Conservation (phyloP, 2,329 filamentous ascomycete genomes). For the Colletotrichum camelliae region DNA sequence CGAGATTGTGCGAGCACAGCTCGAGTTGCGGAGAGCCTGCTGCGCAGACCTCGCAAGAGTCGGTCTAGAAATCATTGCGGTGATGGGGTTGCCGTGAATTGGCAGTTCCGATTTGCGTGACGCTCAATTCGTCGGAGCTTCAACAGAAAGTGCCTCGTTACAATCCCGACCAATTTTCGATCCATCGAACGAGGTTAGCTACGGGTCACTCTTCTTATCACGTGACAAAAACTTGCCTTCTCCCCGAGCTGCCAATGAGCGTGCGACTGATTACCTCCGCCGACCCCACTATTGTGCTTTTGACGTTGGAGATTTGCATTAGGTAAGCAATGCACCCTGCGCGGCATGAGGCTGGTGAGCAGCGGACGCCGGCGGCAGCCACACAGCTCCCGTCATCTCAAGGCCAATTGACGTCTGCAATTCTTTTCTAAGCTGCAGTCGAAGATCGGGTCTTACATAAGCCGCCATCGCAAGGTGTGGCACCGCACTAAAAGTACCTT, state of each 20-base stretch:
- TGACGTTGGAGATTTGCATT: neutral
- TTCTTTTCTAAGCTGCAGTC: neutral
- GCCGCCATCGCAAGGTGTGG: neutral
- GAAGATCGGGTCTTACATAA: constrained; percentile 4
- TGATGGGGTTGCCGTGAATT: constrained; percentile 62
- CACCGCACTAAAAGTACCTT: neutral
- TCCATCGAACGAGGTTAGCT: constrained; percentile 23
- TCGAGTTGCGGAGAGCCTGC: constrained; percentile 61
- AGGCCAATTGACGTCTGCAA: neutral
- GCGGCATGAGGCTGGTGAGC: neutral
- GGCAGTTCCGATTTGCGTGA: constrained; percentile 37
- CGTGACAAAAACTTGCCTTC: constrained; percentile 2
- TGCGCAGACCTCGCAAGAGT: constrained; percentile 63
- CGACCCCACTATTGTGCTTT: neutral
- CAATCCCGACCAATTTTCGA: constrained; percentile 26
- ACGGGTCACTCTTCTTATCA: constrained; percentile 16
- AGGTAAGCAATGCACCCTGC: neutral
- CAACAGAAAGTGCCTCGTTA: constrained; percentile 25
- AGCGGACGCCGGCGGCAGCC: neutral
- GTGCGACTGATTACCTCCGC: constrained; percentile 15
- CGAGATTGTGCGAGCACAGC: constrained; percentile 60
- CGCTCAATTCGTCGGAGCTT: constrained; percentile 25
- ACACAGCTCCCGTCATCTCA: neutral
- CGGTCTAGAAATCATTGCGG: constrained; percentile 69
- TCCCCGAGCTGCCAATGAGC: constrained; percentile 11